Evolutionary conservation across 352 stramenopile species (phyloP), one percentile per base, ranked within the genome.

Genomic region (Phytophthora quininea): DNA sequence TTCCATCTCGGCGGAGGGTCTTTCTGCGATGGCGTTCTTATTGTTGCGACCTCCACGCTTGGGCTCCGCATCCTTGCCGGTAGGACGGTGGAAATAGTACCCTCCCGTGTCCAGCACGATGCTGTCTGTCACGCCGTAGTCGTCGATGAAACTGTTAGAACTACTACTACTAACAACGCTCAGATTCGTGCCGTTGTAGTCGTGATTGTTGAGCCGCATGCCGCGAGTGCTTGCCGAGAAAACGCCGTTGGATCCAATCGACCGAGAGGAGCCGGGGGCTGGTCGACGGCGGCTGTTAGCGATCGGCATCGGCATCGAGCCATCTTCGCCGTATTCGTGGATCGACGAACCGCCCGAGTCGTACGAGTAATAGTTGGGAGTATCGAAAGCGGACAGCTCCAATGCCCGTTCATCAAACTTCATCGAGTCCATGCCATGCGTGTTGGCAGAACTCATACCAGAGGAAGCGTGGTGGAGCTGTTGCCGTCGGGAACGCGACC

Each of bases 1-100:
- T 14, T 76, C 54, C 2, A 57, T 9, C 14, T 54, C 48, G 29
- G 66, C 74, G 14, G 64, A 69, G 3, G 62, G 59, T 57, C 54
- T 59, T 30, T 68, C 61, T 1, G 57, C 47, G n/a, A 71, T 69
- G 11, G 35, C 29, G 8, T 66, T 52, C 42, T 48, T 71, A 4
- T 62, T 52, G 47, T 48, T 71, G 5, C 57, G 58, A 61, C 59
- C 62, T 29, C 57, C 31, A 11, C 63, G 63, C 31, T 72, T 63
- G 12, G 51, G 7, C 35, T 62, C 64, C 24, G 40, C 60, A 3
- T 72, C 60, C 8, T 74, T 74, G 29, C 30, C 56, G 1, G 66
- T 68, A 46, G 70, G 54, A 74, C 74, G 73, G 46, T 93, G 81
- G 48, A 90, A 88, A 55, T 91, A 93, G 67, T 93, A 93, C 3